Evolutionary conservation across 441 rosid species (phyloP).

Genomic region (Jatropha podagrica): DNA sequence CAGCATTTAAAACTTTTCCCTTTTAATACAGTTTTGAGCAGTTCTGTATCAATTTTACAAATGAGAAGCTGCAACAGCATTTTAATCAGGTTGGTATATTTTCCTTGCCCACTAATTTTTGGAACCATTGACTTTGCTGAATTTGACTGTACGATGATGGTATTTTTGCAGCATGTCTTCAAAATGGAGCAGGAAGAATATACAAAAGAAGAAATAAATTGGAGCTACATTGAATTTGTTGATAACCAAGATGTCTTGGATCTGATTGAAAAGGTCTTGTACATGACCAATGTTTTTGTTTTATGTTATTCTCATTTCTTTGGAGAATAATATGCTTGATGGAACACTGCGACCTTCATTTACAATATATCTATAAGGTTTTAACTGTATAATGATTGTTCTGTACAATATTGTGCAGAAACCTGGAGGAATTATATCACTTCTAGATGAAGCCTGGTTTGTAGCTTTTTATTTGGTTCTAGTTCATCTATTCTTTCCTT

Average conservation of each 20-base stretch:
- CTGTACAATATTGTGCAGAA: constrained; percentile 62
- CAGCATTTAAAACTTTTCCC: constrained; percentile 21
- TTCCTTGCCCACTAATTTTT: constrained; percentile 1
- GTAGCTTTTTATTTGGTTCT: constrained; percentile 26
- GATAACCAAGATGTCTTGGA: constrained; percentile 99
- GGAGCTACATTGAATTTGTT: constrained; percentile 99
- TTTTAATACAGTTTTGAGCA: constrained; percentile 77
- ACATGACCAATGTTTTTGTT: constrained; percentile 1
- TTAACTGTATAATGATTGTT: constrained; percentile 12
- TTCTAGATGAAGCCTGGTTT: constrained; percentile 99
- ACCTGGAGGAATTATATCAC: constrained; percentile 99
- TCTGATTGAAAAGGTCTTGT: constrained; percentile 88
- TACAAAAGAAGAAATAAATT: constrained; percentile 96
- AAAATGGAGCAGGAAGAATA: constrained; percentile 99
- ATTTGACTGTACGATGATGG: constrained; percentile 25
- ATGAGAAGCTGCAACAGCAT: constrained; percentile 99
- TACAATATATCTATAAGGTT: constrained; percentile 10
- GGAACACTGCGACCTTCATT: background rate
- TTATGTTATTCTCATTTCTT: constrained; percentile 5
- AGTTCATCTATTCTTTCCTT: background rate
- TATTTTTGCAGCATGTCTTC: constrained; percentile 86
- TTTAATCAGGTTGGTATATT: constrained; percentile 77
- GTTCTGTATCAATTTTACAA: constrained; percentile 99
- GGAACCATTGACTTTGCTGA: constrained; percentile 16
- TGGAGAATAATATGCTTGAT: constrained; percentile 17